Conservation (phyloP, 2,329 filamentous ascomycete species). For the Parastagonospora nodorum region DNA sequence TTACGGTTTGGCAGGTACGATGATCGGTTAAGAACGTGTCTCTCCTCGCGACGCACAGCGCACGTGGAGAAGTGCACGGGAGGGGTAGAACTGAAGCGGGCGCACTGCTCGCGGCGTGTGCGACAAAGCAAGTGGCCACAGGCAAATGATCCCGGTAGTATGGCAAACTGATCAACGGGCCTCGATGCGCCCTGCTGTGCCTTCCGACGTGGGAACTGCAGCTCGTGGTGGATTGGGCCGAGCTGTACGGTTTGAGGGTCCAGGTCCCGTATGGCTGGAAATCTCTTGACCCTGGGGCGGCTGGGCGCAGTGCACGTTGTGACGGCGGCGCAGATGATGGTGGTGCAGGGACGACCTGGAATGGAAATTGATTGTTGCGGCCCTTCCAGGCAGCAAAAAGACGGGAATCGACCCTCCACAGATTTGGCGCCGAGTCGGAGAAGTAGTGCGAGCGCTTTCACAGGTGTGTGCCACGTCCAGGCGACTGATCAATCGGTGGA, state of each 20-base stretch:
- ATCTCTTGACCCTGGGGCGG: slow-evolving; percentile 23
- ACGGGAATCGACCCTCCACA: slow-evolving; percentile 6
- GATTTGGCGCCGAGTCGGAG: slow-evolving; percentile 10
- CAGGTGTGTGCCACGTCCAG: background rate
- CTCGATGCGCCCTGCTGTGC: slow-evolving; percentile 23
- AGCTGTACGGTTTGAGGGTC: slow-evolving; percentile 29
- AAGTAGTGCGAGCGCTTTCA: slow-evolving; percentile 2
- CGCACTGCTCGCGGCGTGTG: slow-evolving; percentile 20
- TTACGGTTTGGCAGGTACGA: slow-evolving; percentile 22
- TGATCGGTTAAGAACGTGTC: slow-evolving; percentile 20
- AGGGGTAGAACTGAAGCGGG: slow-evolving; percentile 25
- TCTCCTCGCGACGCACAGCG: slow-evolving; percentile 22
- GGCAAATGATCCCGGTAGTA: slow-evolving; percentile 22
- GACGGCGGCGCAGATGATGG: slow-evolving; percentile 15
- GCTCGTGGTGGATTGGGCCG: slow-evolving; percentile 17
- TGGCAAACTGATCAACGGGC: slow-evolving; percentile 27
- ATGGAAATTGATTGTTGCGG: slow-evolving; percentile 9
- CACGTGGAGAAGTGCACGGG: slow-evolving; percentile 34
- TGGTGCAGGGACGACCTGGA: slow-evolving; percentile 19
- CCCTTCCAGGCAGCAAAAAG: slow-evolving; percentile 7
- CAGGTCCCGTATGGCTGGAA: slow-evolving; percentile 25
- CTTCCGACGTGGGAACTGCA: slow-evolving; percentile 12
- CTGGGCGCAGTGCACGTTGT: slow-evolving; percentile 19
- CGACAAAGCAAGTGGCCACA: slow-evolving; percentile 13
- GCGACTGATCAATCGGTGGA: background rate